Evolutionary conservation across 2,329 filamentous ascomycete species (phyloP), one percentile per base, ranked within the genome.

Genomic region (Tolypocladium guangdongense): DNA sequence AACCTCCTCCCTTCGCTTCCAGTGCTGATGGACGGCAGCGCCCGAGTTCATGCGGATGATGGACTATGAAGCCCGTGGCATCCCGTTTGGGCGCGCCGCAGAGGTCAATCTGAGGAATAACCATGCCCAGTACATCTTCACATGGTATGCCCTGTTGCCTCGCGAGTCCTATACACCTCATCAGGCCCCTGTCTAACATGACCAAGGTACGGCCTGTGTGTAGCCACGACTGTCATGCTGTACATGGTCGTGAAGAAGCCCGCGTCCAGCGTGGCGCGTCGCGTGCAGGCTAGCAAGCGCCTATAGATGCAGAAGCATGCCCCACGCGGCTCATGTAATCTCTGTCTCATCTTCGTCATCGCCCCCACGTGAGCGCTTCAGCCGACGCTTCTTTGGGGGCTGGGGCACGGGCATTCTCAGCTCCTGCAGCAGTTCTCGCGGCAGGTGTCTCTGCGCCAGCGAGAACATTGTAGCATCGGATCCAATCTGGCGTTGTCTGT

Each of bases 111-210:
- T 99, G 65, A 82, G 90, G 68, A 99, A 99, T 68, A 97, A 95
- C 71, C 93, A 99, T 71, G 84, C 89, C 58, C 93, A 97, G 76
- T 99, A 99, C 71, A 99, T 99, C 61, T 93, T 96, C 70, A 99
- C 93, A 60, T 99, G 93, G 93, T 97, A 82, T 65, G 84, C 71
- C 41, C 35, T 24, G 47, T 46, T 27, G 12, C 16, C 41, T 10
- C 24, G 1, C 7, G 12, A 4, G 38, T 12, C 38, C 4, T 41
- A 1, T 14, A 3, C 22, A 16, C 18, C 41, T 18, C 14, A 32
- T 7, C 43, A 30, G 3, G 24, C 27, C 8, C 43, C 38, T 48
- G 27, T 51, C 54, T 57, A 30, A 47, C 35, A 36, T 41, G 30
- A 8, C 37, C 51, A 20, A 96, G 90, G 90, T 96, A 95, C 66